Conservation (phyloP, 2,329 filamentous ascomycete genomes). For the Cytospora piceicola region DNA sequence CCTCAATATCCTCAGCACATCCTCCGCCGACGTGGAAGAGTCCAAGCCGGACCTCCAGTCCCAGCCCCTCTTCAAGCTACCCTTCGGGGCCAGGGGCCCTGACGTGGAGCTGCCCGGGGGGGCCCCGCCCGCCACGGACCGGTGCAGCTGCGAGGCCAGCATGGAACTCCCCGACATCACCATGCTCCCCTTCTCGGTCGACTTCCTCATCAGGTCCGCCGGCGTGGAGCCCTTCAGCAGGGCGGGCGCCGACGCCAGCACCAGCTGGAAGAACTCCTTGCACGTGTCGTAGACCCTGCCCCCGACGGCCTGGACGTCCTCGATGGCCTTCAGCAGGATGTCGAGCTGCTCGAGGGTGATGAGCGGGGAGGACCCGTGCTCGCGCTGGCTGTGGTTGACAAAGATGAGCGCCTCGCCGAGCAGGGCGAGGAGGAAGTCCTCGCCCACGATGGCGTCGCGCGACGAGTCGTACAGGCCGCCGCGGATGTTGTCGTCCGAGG, state of each 20-base stretch:
- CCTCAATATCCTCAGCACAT: constrained; percentile 74
- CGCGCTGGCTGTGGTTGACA: constrained; percentile 55
- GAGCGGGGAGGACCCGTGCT: constrained; percentile 45
- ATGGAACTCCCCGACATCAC: constrained; percentile 76
- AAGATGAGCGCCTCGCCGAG: constrained; percentile 79
- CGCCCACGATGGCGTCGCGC: constrained; percentile 81
- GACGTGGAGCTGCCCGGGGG: constrained; percentile 32
- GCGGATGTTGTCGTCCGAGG: constrained; percentile 86
- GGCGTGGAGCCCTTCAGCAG: constrained; percentile 63
- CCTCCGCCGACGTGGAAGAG: constrained; percentile 63
- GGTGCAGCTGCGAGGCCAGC: constrained; percentile 65
- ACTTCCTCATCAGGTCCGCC: constrained; percentile 64
- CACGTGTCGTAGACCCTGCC: constrained; percentile 73
- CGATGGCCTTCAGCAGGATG: constrained; percentile 73
- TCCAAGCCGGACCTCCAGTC: constrained; percentile 68
- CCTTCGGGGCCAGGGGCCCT: constrained; percentile 53
- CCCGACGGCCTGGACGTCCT: constrained; percentile 76
- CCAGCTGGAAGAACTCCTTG: constrained; percentile 77
- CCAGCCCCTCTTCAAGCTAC: constrained; percentile 78
- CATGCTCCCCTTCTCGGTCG: constrained; percentile 61
- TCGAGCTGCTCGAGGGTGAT: constrained; percentile 75
- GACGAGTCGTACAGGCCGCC: constrained; percentile 85
- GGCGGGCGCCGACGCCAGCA: constrained; percentile 71
- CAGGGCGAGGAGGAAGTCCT: constrained; percentile 82
- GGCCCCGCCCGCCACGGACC: constrained; percentile 58